Percentiles rank a stretch among this genome's conserved stretches.
Evolutionary conservation across 805 yeast species (phyloP).

Genomic region (Barnettozyma sp.): DNA sequence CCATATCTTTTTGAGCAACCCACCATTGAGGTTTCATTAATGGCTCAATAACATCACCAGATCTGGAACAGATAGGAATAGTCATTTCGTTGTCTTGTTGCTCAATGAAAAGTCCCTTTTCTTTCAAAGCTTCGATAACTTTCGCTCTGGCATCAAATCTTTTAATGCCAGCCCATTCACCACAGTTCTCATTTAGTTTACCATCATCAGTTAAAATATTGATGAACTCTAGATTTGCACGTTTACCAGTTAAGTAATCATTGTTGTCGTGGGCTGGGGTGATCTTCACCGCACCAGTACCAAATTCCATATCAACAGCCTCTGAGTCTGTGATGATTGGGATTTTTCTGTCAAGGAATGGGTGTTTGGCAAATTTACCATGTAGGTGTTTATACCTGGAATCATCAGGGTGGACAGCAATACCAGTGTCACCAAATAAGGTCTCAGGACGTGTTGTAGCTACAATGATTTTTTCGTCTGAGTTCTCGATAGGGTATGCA

Average conservation of each 20-base stretch:
- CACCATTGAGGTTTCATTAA: conserved; percentile 98
- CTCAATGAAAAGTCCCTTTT: conserved; percentile 66
- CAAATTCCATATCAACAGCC: conserved; percentile 98
- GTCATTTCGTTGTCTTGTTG: conserved; percentile 95
- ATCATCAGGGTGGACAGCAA: conserved; percentile 97
- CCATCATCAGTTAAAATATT: conserved; percentile 93
- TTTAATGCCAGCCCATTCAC: conserved; percentile 85
- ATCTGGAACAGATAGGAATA: conserved; percentile 89
- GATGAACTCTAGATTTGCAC: conserved; percentile 81
- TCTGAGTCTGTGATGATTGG: conserved; percentile 88
- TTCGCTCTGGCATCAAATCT: conserved; percentile 88
- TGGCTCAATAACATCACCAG: conserved; percentile 97
- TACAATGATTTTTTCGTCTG: conserved; percentile 81
- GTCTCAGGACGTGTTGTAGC: conserved; percentile 99
- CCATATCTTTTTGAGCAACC: conserved; percentile 89
- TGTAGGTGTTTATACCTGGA: conserved; percentile 88
- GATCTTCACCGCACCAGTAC: conserved; percentile 99
- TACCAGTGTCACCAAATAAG: conserved; percentile 94
- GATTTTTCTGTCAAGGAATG: conserved; percentile 74
- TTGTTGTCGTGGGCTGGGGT: conserved; percentile 98
- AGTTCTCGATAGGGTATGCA: conserved; percentile 80
- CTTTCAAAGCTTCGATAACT: conserved; percentile 77
- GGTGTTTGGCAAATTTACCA: conserved; percentile 87
- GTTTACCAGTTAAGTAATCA: conserved; percentile 95
- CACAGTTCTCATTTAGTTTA: conserved; percentile 82